Base-by-base conservation (phyloP, 495 filamentous ascomycete genomes). In the Hypoxylon fuscum region DNA sequence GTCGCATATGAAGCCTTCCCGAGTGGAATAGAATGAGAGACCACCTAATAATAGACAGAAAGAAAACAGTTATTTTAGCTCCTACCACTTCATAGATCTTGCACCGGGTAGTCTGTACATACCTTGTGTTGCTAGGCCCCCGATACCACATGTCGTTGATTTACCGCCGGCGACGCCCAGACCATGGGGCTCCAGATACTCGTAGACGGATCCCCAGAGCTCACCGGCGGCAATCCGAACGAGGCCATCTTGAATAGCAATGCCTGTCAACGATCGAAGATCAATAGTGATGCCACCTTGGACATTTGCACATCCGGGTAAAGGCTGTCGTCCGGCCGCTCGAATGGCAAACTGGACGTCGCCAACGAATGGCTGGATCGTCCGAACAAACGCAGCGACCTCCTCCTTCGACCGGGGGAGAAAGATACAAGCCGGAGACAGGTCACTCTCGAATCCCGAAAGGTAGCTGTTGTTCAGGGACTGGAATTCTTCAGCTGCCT, bases 161-260 rank as follows among this genome's bases (percentile, higher is more conserved):
- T 25, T 22, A 15, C 20, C 21, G 5, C 48, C 38, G 14, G 57
- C 38, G n/a, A 52, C 35, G 14, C 20, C 47, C 0, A 60, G 14
- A 5, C 45, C 60, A 11, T 47, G 7, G 1, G 10, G 11, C 8
- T 29, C n/a, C 42, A 64, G 34, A 3, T 51, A 7, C 0, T 31
- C 23, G 17, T 51, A 56, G 15, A 64, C 55, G 14, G 29, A 3
- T 15, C 60, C 52, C 60, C 60, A 64, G 23, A 7, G 18, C 22
- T 43, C 53, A 2, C 60, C 60, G 3, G 60, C 52, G 1, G 18
- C 46, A 15, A 64, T 59, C 11, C 23, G 17, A 3, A 58, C 35
- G 14, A 23, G 17, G 20, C 27, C 60, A 15, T 52, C 40, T 20
- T 50, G n/a, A 15, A 60, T 5, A 10, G 25, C 11, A 14, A 60